These are phyloP conservation scores for Lodderomyces margitis DNA, from an alignment of 1,139 yeast species.

Conservation along the genomic window DNA sequence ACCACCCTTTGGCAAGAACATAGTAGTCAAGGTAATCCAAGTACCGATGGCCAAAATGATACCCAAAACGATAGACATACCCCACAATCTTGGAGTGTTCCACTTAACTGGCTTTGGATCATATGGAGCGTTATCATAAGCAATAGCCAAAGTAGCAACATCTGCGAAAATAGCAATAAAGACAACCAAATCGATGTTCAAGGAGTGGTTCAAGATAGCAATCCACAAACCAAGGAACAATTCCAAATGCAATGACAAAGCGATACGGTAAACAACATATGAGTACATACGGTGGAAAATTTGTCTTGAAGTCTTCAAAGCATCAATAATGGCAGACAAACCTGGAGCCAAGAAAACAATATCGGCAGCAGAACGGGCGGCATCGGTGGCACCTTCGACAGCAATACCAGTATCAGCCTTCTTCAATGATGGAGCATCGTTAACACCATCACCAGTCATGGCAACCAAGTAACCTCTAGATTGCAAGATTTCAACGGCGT, in stretches of 20 bases:
- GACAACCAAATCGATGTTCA: slow-evolving; percentile 84
- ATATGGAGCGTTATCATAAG: slow-evolving; percentile 97
- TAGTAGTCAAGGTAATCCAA: slow-evolving; percentile 88
- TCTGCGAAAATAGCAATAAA: slow-evolving; percentile 95
- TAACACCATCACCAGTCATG: slow-evolving; percentile 98
- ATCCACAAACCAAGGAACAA: slow-evolving; percentile 91
- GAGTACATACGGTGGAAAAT: slow-evolving; percentile 99
- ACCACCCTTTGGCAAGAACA: slow-evolving; percentile 76
- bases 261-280: slow-evolving; percentile 94
- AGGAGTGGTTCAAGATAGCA: slow-evolving; percentile 82
- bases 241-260: slow-evolving; percentile 89
- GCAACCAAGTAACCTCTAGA: slow-evolving; percentile 94
- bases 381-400: slow-evolving; percentile 96
- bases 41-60: slow-evolving; percentile 81
- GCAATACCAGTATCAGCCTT: slow-evolving; percentile 98
- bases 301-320: slow-evolving; percentile 90
- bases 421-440: slow-evolving; percentile 95
- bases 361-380: slow-evolving; percentile 96
- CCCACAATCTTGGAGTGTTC: slow-evolving; percentile 98
- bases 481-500: slow-evolving; percentile 87
- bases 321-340: slow-evolving; percentile 92
- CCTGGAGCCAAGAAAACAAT: slow-evolving; percentile 96
- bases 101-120: slow-evolving; percentile 97
- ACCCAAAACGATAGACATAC: slow-evolving; percentile 88
- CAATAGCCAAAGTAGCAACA: slow-evolving; percentile 93